Conservation (phyloP, 2,329 filamentous ascomycete genomes). For the Pezicula neosporulosa region DNA sequence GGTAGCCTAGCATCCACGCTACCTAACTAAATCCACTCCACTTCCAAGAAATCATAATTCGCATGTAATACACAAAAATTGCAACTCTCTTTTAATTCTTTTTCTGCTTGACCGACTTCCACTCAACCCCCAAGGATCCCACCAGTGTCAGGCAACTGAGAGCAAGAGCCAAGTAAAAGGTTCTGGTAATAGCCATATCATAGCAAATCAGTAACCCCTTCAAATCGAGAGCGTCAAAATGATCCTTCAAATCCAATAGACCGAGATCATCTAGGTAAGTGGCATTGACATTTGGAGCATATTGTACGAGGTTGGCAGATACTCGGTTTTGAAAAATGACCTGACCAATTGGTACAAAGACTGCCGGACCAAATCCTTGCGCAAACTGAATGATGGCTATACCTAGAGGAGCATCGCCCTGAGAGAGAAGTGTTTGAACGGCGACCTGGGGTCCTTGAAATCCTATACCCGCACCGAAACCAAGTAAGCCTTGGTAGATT, state of each 20-base stretch:
- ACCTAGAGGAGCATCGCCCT: constrained; percentile 43
- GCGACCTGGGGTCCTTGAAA: constrained; percentile 5
- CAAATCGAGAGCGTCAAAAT: not conserved
- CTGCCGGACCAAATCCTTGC: constrained; percentile 59
- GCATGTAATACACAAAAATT: too few relatives aligned
- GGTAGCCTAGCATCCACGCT: too few relatives aligned
- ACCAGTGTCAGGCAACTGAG: constrained; percentile 50
- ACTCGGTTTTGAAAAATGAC: constrained; percentile 64
- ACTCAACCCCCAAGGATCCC: constrained; percentile 55
- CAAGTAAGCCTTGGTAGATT: constrained; percentile 11
- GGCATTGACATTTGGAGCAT: constrained; percentile 28
- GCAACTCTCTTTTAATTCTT: not conserved
- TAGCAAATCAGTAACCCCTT: constrained; percentile 35
- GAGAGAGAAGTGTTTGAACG: constrained; percentile 44
- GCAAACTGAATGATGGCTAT: constrained; percentile 53
- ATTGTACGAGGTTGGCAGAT: constrained; percentile 41
- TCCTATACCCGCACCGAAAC: constrained; percentile 3
- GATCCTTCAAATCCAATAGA: not conserved
- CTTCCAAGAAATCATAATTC: too few relatives aligned
- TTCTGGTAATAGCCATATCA: constrained; percentile 54
- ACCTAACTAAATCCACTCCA: too few relatives aligned
- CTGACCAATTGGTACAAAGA: constrained; percentile 60
- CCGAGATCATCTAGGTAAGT: not conserved
- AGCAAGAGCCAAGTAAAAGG: constrained; percentile 57
- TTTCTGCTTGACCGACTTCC: constrained; percentile 33